Conservation (phyloP, 169 alveolate genomes). For the Plasmodium malariae region DNA sequence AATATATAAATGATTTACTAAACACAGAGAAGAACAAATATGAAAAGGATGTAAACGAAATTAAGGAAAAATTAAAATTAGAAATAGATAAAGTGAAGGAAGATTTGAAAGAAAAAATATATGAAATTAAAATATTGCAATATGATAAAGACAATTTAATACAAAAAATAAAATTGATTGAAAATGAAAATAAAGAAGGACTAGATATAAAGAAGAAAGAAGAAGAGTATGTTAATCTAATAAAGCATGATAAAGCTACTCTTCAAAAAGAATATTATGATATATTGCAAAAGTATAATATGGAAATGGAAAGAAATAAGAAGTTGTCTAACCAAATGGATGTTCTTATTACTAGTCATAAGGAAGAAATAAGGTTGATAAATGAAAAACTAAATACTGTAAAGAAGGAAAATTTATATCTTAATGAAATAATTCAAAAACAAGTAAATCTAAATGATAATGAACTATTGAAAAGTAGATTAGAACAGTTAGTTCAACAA, state of each 20-base stretch:
- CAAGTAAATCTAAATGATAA: conserved; percentile 9
- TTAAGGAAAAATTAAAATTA: neutral
- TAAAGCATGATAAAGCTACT: conserved; percentile 31
- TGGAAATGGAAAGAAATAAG: conserved; percentile 16
- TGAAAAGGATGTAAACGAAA: conserved; percentile 30
- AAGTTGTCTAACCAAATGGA: conserved; percentile 23
- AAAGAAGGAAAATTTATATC: conserved; percentile 49
- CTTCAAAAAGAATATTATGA: conserved; percentile 17
- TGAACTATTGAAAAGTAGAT: conserved; percentile 21
- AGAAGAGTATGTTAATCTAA: conserved; percentile 22
- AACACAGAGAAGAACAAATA: conserved; percentile 25
- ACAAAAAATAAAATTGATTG: neutral
- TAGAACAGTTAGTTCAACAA: conserved; percentile 28
- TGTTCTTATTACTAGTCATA: neutral
- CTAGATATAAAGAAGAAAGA: conserved; percentile 29
- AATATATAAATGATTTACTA: conserved; percentile 4
- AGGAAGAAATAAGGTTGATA: conserved; percentile 15
- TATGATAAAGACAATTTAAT: conserved; percentile 6
- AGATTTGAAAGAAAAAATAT: conserved; percentile 16
- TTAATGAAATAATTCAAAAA: conserved; percentile 27
- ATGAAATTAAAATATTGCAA: conserved; percentile 17
- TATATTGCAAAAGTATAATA: conserved; percentile 16
- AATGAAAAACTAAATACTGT: conserved; percentile 24
- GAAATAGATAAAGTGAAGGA: conserved; percentile 6
- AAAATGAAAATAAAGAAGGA: conserved; percentile 21